Percentiles rank a stretch among this genome's conserved stretches.
These are phyloP conservation scores for Paraglomus occultum DNA, from an alignment of 192 early-diverging fungal species.

Conservation along the genomic window DNA sequence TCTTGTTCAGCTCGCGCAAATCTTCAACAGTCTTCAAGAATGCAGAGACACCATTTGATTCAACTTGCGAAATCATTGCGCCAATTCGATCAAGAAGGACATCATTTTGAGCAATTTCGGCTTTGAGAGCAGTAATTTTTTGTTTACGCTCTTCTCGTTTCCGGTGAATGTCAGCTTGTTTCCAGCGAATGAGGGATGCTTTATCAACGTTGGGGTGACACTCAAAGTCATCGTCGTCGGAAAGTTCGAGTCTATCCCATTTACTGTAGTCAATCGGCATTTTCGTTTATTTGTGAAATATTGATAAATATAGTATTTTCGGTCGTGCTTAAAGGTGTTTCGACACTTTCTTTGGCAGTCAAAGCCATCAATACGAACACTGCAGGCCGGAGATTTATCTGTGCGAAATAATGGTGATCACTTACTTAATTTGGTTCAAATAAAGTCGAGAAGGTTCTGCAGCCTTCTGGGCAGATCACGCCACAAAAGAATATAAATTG, in stretches of 20 bases:
- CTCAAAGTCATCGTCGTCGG: constrained; percentile 97
- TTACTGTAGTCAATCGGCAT: constrained; percentile 81
- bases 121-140: constrained; percentile 53
- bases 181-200: constrained; percentile 85
- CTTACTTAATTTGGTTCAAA: too few relatives aligned
- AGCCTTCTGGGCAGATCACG: too few relatives aligned
- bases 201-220: constrained; percentile 96
- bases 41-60: constrained; percentile 25
- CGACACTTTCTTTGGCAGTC: too few relatives aligned
- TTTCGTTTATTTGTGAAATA: not conserved
- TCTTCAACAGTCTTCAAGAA: constrained; percentile 25
- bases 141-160: constrained; percentile 76
- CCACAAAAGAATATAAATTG: too few relatives aligned
- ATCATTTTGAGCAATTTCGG: constrained; percentile 32
- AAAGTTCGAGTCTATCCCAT: constrained; percentile 96
- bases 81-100: constrained; percentile 26
- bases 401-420: too few relatives aligned
- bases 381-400: too few relatives aligned
- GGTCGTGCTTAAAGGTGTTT: too few relatives aligned
- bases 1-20: constrained; percentile 14
- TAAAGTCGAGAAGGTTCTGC: too few relatives aligned
- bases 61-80: constrained; percentile 24
- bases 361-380: too few relatives aligned
- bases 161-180: constrained; percentile 84
- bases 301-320: too few relatives aligned